Conservation (phyloP, 352 stramenopile genomes). For the Porosira glacialis region DNA sequence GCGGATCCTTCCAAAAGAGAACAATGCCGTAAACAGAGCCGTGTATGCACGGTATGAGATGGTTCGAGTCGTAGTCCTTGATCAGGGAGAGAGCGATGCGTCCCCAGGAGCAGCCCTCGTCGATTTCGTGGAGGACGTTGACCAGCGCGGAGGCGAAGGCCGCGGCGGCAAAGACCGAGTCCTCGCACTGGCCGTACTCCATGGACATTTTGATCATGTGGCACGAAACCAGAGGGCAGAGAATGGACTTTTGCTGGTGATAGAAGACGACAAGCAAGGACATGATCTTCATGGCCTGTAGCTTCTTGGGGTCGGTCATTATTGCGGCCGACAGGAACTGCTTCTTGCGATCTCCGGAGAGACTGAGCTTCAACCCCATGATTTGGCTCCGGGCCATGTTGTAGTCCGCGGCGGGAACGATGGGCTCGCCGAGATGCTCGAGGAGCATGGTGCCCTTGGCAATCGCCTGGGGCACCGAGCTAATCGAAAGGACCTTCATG, state of each 20-base stretch:
- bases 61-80: conserved; percentile 12
- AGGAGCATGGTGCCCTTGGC: conserved; percentile 8
- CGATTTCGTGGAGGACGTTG: conserved; percentile 10
- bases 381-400: conserved; percentile 13
- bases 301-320: conserved; percentile 15
- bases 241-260: conserved; percentile 15
- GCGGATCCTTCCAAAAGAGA: conserved; percentile 17
- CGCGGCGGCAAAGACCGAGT: conserved; percentile 23
- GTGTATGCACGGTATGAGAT: conserved; percentile 23
- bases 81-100: conserved; percentile 13
- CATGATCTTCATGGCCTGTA: conserved; percentile 20
- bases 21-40: conserved; percentile 21
- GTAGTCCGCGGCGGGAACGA: conserved; percentile 4
- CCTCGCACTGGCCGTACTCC: conserved; percentile 27
- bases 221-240: conserved; percentile 10
- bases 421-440: conserved; percentile 29
- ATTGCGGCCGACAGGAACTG: not conserved
- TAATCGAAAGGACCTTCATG: conserved; percentile 3
- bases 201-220: conserved; percentile 29
- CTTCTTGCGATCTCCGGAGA: not conserved
- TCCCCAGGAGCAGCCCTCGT: conserved; percentile 16
- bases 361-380: not conserved
- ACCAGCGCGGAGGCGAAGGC: conserved; percentile 10
- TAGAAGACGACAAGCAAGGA: conserved; percentile 25
- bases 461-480: conserved; percentile 8